Percentiles rank a stretch among this genome's conserved stretches.
These are phyloP conservation scores for Collybiopsis luxurians DNA, from an alignment of 768 basidiomycete species.

Conservation along the genomic window DNA sequence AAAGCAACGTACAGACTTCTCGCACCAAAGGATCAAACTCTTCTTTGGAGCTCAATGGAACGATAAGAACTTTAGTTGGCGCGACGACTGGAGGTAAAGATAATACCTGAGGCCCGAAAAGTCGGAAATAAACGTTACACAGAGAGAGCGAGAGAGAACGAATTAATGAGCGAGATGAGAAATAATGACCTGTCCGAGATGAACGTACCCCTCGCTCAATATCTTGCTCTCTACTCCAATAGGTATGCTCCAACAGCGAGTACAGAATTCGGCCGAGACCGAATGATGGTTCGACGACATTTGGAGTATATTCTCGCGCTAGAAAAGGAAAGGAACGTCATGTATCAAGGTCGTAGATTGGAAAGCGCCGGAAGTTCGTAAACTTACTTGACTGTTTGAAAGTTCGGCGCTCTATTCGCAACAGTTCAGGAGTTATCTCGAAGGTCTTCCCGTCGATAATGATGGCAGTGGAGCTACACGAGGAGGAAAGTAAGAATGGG, in stretches of 20 bases:
- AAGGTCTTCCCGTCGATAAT: constrained; percentile 52
- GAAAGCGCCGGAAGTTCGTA: neutral
- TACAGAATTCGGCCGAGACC: constrained; percentile 96
- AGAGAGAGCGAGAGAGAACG: constrained; percentile 1
- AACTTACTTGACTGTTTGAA: constrained; percentile 82
- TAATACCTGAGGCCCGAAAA: neutral
- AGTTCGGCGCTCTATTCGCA: constrained; percentile 80
- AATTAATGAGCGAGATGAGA: constrained; percentile 8
- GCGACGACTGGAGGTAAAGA: constrained; percentile 72
- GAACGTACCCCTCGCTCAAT: constrained; percentile 78
- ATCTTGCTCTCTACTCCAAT: constrained; percentile 93
- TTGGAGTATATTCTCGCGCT: constrained; percentile 96
- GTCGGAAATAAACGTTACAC: neutral
- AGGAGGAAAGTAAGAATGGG: neutral
- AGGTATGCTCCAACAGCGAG: constrained; percentile 90
- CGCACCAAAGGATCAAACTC: constrained; percentile 81
- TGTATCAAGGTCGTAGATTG: constrained; percentile 4
- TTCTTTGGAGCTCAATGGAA: constrained; percentile 84
- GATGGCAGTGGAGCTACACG: neutral
- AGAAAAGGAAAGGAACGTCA: constrained; percentile 12
- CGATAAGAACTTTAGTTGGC: constrained; percentile 95
- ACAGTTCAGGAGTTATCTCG: constrained; percentile 63
- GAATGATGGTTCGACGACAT: constrained; percentile 98
- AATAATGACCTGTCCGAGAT: constrained; percentile 11
- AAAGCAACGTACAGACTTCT: constrained; percentile 78